Base-by-base conservation (phyloP, 1,284 basidiomycete genomes). In the Gastroboletus turbinatus region DNA sequence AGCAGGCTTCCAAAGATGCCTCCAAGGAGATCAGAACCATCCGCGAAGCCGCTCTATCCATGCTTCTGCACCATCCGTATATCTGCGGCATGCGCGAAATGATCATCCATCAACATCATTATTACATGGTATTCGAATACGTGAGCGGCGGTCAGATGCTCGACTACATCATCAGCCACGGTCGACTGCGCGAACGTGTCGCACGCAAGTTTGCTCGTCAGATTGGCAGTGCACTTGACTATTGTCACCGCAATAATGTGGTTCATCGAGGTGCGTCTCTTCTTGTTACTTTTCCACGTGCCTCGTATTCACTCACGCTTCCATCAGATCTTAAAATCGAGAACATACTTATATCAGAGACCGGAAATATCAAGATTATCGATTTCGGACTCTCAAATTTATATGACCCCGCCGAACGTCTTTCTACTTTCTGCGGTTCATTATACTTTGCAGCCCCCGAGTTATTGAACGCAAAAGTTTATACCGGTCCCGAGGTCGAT, bases 1-100 rank as follows among this genome's bases (percentile, higher is more conserved):
- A 92, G 68, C 88, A 90, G 67, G 88, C 91, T 19, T 82, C 84
- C 45, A 96, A 96, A 73, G 96, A 99, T 70, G 90, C 91, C 51
- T 93, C 92, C 33, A 99, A 99, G 75, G 97, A 99, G 78, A 90
- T 95, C 62, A 85, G 96, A 45, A 98, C 94, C 2, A 84, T 98
- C 57, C 89, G 97, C 46, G 97, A 99, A 77, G 96, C 96, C 0
- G 92, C 92, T 8, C 82, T 96, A 57, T 96, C 88, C 52, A 88
- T 98, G 78, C 83, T 99, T 35, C 87, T 99, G 19, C 94, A 98
- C 69, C 96, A 99, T 70, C 97, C 96, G 1, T 98, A 98, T 75
- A 93, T 99, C 68, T 98, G 96, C 73, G 96, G 97, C 53, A 99
- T 99, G 96, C 89, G 94, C 64, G 95, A 97, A 78, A 96, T 99